Conservation (phyloP, 495 filamentous ascomycete genomes). For the Podospora appendiculata region DNA sequence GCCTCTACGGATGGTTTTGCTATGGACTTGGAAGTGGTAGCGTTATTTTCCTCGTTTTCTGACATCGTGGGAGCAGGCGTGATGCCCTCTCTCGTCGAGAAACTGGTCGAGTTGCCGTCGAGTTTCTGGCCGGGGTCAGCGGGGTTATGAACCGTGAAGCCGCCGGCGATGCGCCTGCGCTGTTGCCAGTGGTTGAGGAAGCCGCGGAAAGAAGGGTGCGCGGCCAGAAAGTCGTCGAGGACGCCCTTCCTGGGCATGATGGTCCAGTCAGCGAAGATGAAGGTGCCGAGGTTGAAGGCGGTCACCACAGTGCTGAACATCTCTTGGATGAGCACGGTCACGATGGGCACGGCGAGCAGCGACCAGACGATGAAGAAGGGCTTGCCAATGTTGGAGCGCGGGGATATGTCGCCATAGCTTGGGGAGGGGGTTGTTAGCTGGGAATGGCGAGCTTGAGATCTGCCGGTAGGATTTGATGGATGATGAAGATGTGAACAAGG, state of each 20-base stretch:
- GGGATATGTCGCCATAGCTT: slow-evolving; percentile 60
- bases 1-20: slow-evolving; percentile 4
- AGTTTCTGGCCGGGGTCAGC: slow-evolving; percentile 28
- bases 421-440: neutral
- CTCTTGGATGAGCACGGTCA: slow-evolving; percentile 68
- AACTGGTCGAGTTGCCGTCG: neutral
- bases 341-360: slow-evolving; percentile 63
- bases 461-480: too few species aligned
- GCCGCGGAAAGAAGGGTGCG: slow-evolving; percentile 12
- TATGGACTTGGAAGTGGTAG: neutral
- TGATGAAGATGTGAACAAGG: too few species aligned
- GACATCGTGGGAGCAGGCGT: too few species aligned
- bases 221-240: slow-evolving; percentile 27
- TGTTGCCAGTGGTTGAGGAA: slow-evolving; percentile 11
- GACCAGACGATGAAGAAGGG: slow-evolving; percentile 79
- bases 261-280: slow-evolving; percentile 59
- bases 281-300: slow-evolving; percentile 52
- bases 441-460: neutral
- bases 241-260: slow-evolving; percentile 48
- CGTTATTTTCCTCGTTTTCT: slow-evolving; percentile 9
- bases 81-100: neutral
- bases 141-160: slow-evolving; percentile 22
- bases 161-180: slow-evolving; percentile 15
- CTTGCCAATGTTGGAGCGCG: slow-evolving; percentile 59
- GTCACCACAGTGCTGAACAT: slow-evolving; percentile 63